Conservation (phyloP, 1,139 yeast genomes). For the Candida sp. region DNA sequence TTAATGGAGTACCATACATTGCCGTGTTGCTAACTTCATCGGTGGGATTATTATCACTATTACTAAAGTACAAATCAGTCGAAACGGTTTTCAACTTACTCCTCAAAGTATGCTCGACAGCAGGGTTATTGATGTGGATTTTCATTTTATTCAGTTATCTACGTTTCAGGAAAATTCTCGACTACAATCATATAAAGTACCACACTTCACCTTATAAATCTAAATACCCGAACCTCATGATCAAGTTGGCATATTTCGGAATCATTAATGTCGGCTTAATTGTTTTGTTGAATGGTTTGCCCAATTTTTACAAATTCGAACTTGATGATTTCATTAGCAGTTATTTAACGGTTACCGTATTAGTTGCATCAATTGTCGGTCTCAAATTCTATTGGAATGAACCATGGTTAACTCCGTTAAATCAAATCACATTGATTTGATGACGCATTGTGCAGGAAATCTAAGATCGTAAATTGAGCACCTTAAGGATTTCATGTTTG, state of each 20-base stretch:
- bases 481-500: background rate
- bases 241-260: constrained; percentile 6
- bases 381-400: constrained; percentile 8
- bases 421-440: background rate
- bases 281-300: constrained; percentile 11
- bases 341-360: constrained; percentile 11
- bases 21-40: constrained; percentile 17
- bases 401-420: constrained; percentile 9
- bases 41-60: constrained; percentile 12
- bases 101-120: constrained; percentile 18
- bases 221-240: constrained; percentile 4
- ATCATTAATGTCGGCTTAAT: constrained; percentile 10
- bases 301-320: constrained; percentile 9
- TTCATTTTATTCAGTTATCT: constrained; percentile 12
- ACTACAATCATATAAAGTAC: constrained; percentile 5
- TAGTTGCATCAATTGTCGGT: constrained; percentile 3
- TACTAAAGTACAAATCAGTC: constrained; percentile 5
- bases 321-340: constrained; percentile 11
- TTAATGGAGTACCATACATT: constrained; percentile 16
- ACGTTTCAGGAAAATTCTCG: constrained; percentile 9
- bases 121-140: constrained; percentile 24
- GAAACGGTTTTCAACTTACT: constrained; percentile 13
- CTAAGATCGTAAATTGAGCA: background rate
- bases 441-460: background rate
- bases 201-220: constrained; percentile 4